These are phyloP conservation scores for Colletotrichum sp. DNA, from an alignment of 2,329 filamentous ascomycete genomes.

Conservation along the genomic window DNA sequence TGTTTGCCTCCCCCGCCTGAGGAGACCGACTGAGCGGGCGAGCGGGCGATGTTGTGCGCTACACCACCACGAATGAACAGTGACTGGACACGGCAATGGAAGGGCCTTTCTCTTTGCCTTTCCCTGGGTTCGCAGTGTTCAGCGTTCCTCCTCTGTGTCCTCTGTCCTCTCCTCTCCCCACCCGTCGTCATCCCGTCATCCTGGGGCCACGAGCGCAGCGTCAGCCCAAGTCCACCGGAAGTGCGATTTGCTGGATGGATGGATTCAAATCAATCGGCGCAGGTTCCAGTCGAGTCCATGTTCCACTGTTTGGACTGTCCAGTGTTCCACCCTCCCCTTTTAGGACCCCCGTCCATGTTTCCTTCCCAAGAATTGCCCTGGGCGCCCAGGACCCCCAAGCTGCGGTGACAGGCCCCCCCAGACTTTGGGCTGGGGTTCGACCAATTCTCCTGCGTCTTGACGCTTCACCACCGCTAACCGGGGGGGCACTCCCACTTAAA, in stretches of 20 bases:
- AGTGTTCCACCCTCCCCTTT: not conserved
- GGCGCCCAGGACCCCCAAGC: not conserved
- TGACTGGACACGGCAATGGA: not conserved
- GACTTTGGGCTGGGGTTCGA: slow-evolving; percentile 9
- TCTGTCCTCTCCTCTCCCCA: not conserved
- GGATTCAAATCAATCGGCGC: not conserved
- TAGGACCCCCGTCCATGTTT: not conserved
- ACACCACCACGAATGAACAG: not conserved
- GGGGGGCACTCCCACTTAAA: slow-evolving; percentile 2
- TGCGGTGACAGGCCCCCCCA: not conserved
- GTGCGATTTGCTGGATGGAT: not conserved
- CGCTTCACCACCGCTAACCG: slow-evolving; percentile 1
- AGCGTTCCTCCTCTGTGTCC: not conserved
- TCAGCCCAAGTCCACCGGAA: not conserved
- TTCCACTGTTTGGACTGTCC: not conserved
- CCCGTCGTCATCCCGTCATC: not conserved
- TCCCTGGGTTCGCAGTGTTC: not conserved
- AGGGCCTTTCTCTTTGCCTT: not conserved
- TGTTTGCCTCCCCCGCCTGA: not conserved
- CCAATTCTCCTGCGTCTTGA: slow-evolving; percentile 6
- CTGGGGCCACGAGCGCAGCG: not conserved
- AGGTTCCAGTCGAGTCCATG: not conserved
- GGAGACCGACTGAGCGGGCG: not conserved
- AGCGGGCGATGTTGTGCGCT: not conserved
- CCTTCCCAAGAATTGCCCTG: not conserved